A percentile compares a stretch with the other conserved stretches of the same genome.
phyloP scores from a whole-genome alignment of 805 yeast species.

The Kluyveromyces wickerhamii region DNA sequence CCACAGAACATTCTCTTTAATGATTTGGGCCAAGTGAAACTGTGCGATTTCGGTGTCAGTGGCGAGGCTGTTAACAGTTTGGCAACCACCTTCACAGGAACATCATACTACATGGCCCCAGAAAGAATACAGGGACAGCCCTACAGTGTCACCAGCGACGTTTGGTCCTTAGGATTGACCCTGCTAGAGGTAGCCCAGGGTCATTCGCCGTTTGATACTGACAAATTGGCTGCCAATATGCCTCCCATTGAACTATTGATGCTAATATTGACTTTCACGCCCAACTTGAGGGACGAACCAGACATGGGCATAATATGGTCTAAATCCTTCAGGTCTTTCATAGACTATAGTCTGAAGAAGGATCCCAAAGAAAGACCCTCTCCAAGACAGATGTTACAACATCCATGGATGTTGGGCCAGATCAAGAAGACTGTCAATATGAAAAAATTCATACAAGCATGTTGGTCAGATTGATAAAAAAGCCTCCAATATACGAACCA shows the following conservation, averaged over 20 bases:
- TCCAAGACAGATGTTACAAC: slow-evolving; percentile 87
- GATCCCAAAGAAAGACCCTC: slow-evolving; percentile 76
- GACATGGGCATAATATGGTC: slow-evolving; percentile 74
- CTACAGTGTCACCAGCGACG: slow-evolving; percentile 89
- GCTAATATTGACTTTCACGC: slow-evolving; percentile 74
- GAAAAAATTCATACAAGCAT: slow-evolving; percentile 73
- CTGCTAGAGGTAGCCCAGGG: slow-evolving; percentile 89
- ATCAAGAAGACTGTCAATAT: slow-evolving; percentile 64
- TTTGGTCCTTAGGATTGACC: slow-evolving; percentile 94
- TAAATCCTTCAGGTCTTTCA: slow-evolving; percentile 71
- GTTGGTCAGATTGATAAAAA: slow-evolving; percentile 49
- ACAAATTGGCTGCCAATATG: slow-evolving; percentile 37
- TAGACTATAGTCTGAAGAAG: slow-evolving; percentile 72
- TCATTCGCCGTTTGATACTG: slow-evolving; percentile 67
- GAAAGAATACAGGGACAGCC: slow-evolving; percentile 95
- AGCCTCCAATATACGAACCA: too few species aligned
- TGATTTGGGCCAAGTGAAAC: slow-evolving; percentile 69
- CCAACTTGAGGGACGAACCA: slow-evolving; percentile 71
- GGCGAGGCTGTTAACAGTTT: slow-evolving; percentile 94
- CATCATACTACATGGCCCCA: slow-evolving; percentile 98
- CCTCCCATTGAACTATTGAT: slow-evolving; percentile 84
- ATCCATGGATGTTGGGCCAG: slow-evolving; percentile 89
- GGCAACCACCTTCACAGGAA: slow-evolving; percentile 95
- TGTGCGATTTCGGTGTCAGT: slow-evolving; percentile 96
- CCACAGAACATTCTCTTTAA: slow-evolving; percentile 88